These are phyloP conservation scores for Didymella keratinophila DNA, from an alignment of 2,329 filamentous ascomycete genomes.

Conservation along the genomic window DNA sequence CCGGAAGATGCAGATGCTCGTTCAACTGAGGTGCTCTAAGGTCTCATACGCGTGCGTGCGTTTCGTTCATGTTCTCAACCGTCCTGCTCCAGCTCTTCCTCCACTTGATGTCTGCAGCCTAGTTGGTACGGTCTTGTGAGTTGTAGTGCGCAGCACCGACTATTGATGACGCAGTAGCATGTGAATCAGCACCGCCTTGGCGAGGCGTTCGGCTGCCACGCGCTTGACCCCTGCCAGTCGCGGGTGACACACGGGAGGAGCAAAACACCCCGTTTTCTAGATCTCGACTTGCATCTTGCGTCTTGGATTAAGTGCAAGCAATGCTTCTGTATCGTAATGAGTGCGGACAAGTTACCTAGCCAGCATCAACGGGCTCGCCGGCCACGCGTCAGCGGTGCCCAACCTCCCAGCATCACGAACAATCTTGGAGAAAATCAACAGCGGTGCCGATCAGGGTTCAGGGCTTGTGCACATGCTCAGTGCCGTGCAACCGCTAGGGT, in stretches of 20 bases:
- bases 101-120: not conserved
- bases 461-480: slow-evolving; percentile 18
- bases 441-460: slow-evolving; percentile 14
- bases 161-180: slow-evolving; percentile 22
- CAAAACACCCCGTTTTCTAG: not conserved
- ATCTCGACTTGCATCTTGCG: not conserved
- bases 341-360: not conserved
- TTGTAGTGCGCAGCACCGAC: slow-evolving; percentile 1
- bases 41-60: slow-evolving; percentile 9
- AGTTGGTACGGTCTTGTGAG: slow-evolving; percentile 2
- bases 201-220: slow-evolving; percentile 17
- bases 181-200: slow-evolving; percentile 18
- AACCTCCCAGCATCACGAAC: not conserved
- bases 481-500: slow-evolving; percentile 15
- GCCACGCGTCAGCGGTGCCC: slow-evolving; percentile 5
- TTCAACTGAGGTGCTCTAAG: not conserved
- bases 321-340: not conserved
- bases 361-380: not conserved
- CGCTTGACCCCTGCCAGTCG: slow-evolving; percentile 9
- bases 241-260: slow-evolving; percentile 19
- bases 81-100: slow-evolving; percentile 4
- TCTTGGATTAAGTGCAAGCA: not conserved
- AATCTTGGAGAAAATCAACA: slow-evolving; percentile 2
- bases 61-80: slow-evolving; percentile 2
- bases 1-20: slow-evolving; percentile 1